These are phyloP conservation scores for Nemania sp. DNA, from an alignment of 2,329 filamentous ascomycete species.

Conservation along the genomic window DNA sequence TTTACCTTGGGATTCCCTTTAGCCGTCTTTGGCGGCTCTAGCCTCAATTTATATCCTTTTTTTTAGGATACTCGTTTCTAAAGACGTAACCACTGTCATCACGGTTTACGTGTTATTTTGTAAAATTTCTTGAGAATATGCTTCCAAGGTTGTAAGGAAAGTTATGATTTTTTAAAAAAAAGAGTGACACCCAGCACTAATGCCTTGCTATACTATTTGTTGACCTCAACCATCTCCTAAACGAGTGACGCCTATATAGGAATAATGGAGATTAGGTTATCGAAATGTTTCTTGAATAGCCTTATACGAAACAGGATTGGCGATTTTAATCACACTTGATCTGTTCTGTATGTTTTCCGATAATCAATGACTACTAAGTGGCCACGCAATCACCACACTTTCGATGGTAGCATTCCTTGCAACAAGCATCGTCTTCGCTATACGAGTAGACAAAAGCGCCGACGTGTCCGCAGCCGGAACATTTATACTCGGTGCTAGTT, in stretches of 20 bases:
- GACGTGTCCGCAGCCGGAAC: constrained; percentile 28
- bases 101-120: not conserved
- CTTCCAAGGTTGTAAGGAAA: constrained; percentile 5
- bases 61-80: not conserved
- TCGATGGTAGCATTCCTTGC: constrained; percentile 30
- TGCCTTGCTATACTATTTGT: not conserved
- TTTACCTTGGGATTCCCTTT: too few species aligned
- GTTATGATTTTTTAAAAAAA: not conserved
- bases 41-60: too few species aligned
- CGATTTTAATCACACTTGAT: not conserved
- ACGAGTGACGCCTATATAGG: not conserved
- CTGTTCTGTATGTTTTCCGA: not conserved
- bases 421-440: constrained; percentile 15
- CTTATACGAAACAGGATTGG: not conserved
- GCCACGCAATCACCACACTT: constrained; percentile 20
- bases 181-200: not conserved
- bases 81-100: not conserved
- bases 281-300: not conserved
- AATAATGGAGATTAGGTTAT: not conserved
- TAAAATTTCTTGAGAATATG: not conserved
- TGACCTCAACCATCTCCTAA: not conserved
- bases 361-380: not conserved
- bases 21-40: too few species aligned
- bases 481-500: constrained; percentile 19
- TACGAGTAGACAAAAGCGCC: constrained; percentile 35